Conservation (phyloP, 2,329 filamentous ascomycete species). For the Lachnellula suecica region DNA sequence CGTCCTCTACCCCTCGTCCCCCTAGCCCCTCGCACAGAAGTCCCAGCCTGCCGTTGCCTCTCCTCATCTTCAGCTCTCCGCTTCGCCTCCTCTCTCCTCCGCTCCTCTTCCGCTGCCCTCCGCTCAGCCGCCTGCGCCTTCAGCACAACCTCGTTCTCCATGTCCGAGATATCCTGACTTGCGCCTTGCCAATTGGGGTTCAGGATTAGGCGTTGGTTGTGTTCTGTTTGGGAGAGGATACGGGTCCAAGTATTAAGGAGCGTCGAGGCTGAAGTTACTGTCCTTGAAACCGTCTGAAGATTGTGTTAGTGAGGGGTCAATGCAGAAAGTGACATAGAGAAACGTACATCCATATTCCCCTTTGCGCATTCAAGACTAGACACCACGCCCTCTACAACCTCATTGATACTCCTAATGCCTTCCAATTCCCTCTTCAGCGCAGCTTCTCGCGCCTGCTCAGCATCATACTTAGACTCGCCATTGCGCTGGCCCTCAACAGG, state of each 20-base stretch:
- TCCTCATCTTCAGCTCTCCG: constrained; percentile 61
- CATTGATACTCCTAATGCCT: constrained; percentile 82
- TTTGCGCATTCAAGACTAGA: constrained; percentile 70
- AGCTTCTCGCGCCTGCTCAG: constrained; percentile 69
- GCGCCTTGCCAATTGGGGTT: constrained; percentile 89
- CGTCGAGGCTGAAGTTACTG: constrained; percentile 83
- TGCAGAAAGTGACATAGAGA: neutral
- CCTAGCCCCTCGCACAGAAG: constrained; percentile 33
- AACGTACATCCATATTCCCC: constrained; percentile 71
- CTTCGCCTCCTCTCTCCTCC: constrained; percentile 69
- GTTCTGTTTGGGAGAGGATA: constrained; percentile 94
- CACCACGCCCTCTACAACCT: constrained; percentile 78
- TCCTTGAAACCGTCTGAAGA: constrained; percentile 74
- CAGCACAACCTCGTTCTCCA: constrained; percentile 75
- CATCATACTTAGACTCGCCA: constrained; percentile 55
- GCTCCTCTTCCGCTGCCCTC: constrained; percentile 74
- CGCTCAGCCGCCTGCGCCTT: constrained; percentile 77
- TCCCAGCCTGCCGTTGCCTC: constrained; percentile 42
- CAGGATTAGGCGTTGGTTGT: constrained; percentile 89
- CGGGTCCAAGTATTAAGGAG: constrained; percentile 94
- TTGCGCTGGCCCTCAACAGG: constrained; percentile 32
- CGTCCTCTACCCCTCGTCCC: constrained; percentile 28
- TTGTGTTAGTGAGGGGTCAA: constrained; percentile 10
- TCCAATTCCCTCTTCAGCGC: constrained; percentile 77
- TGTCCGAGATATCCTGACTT: constrained; percentile 79